Percentiles rank a stretch among this genome's conserved stretches.
These are phyloP conservation scores for Emergomyces pasteurianus DNA, from an alignment of 2,329 filamentous ascomycete genomes.

Conservation along the genomic window DNA sequence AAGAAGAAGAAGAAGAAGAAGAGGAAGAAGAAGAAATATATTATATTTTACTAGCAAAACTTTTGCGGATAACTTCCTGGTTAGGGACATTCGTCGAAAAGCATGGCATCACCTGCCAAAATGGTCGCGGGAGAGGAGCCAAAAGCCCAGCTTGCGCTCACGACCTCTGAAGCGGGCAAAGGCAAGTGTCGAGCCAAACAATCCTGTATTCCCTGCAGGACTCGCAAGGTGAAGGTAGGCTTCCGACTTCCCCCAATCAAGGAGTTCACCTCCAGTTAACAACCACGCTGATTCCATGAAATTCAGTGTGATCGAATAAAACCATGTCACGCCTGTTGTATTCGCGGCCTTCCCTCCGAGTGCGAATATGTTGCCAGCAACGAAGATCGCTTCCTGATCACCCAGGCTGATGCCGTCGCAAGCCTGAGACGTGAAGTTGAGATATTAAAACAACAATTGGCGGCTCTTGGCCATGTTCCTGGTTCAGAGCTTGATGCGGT, in stretches of 20 bases:
- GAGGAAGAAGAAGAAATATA: background rate
- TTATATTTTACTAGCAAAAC: background rate
- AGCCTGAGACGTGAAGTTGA: slow-evolving; percentile 11
- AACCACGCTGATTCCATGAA: background rate
- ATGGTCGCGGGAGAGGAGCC: background rate
- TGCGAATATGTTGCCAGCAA: slow-evolving; percentile 22
- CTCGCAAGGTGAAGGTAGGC: slow-evolving; percentile 23
- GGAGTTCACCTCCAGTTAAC: background rate
- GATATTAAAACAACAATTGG: slow-evolving; percentile 66
- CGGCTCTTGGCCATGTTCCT: slow-evolving; percentile 45
- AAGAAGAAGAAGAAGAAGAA: background rate
- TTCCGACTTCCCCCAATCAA: background rate
- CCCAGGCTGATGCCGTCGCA: slow-evolving; percentile 19
- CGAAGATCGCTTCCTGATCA: slow-evolving; percentile 20
- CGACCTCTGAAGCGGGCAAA: background rate
- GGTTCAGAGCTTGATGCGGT: background rate
- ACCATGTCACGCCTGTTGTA: slow-evolving; percentile 21
- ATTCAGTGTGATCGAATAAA: slow-evolving; percentile 21
- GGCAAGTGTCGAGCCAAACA: slow-evolving; percentile 19
- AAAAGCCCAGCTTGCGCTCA: background rate
- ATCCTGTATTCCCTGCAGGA: slow-evolving; percentile 21
- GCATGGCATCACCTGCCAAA: background rate
- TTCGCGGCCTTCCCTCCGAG: slow-evolving; percentile 19
- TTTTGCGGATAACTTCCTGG: background rate
- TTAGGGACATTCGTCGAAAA: no score